A percentile compares a stretch with the other conserved stretches of the same genome.
Conservation (phyloP, 2,329 filamentous ascomycete species). For the Leptographium flavum region DNA sequence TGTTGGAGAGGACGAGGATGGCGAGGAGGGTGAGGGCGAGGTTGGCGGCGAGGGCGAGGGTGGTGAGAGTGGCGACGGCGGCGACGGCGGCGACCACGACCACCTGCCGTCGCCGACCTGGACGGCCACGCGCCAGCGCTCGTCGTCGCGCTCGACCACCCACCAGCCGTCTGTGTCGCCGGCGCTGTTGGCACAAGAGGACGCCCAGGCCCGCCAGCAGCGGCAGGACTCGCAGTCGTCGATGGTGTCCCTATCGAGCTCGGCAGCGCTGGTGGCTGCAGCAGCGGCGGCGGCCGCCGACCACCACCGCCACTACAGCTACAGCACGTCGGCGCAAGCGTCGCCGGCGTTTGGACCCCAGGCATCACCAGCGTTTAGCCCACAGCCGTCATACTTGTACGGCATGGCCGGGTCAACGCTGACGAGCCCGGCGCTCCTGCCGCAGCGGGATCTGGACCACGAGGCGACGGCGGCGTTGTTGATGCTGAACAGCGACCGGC, state of each 20-base stretch:
- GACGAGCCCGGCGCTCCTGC: conserved; percentile 42
- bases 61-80: neutral
- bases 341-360: conserved; percentile 44
- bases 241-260: conserved; percentile 22
- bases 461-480: conserved; percentile 75
- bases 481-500: conserved; percentile 73
- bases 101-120: neutral
- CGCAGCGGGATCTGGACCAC: conserved; percentile 48
- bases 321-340: conserved; percentile 30
- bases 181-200: conserved; percentile 31
- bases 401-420: conserved; percentile 33
- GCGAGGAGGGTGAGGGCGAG: neutral
- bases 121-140: neutral
- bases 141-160: neutral
- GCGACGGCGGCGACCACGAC: neutral
- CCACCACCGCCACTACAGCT: conserved; percentile 35
- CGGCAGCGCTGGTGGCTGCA: conserved; percentile 11
- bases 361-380: conserved; percentile 36
- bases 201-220: conserved; percentile 16
- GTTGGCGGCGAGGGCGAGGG: neutral
- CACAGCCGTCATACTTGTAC: conserved; percentile 26
- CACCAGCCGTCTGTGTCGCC: conserved; percentile 27
- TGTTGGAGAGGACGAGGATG: conserved; percentile 17
- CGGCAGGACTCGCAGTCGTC: conserved; percentile 41
- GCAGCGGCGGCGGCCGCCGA: conserved; percentile 26